A percentile compares a stretch with the other conserved stretches of the same genome.
phyloP scores from a whole-genome alignment of 2,329 filamentous ascomycete species.

The Chaetomium strumarium region DNA sequence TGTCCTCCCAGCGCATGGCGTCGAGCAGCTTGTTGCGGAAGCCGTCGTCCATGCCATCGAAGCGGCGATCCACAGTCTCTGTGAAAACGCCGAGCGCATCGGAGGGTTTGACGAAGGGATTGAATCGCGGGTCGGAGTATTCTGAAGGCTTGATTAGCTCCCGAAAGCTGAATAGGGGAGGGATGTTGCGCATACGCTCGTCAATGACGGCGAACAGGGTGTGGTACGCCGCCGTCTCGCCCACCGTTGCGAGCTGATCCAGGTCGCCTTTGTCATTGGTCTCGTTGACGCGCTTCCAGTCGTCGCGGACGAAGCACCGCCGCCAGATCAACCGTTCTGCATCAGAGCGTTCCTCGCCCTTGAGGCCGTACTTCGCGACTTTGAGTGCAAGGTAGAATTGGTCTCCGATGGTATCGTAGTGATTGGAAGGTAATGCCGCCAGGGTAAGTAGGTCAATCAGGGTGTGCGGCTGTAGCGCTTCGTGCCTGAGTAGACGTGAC shows the following conservation, averaged over 20 bases:
- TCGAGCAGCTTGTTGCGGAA: constrained; percentile 62
- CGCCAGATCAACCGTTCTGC: constrained; percentile 71
- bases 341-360: constrained; percentile 51
- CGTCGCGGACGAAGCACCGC: constrained; percentile 73
- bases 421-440: constrained; percentile 46
- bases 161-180: background rate
- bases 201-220: constrained; percentile 60
- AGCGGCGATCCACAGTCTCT: constrained; percentile 55
- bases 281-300: constrained; percentile 77
- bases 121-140: constrained; percentile 37
- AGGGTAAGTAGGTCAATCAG: constrained; percentile 76
- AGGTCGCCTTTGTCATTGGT: constrained; percentile 68
- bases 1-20: constrained; percentile 69
- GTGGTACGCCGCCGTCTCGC: constrained; percentile 60
- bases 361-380: constrained; percentile 50
- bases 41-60: constrained; percentile 54
- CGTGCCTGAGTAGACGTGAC: constrained; percentile 62
- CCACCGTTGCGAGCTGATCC: constrained; percentile 57
- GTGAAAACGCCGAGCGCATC: constrained; percentile 55
- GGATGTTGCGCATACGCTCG: constrained; percentile 51
- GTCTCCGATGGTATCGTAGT: constrained; percentile 48
- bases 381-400: constrained; percentile 73
- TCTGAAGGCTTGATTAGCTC: constrained; percentile 3
- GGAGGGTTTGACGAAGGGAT: constrained; percentile 44
- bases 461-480: constrained; percentile 59